These are phyloP conservation scores for Fusarium sp. DNA, from an alignment of 2,329 filamentous ascomycete genomes.

Conservation along the genomic window DNA sequence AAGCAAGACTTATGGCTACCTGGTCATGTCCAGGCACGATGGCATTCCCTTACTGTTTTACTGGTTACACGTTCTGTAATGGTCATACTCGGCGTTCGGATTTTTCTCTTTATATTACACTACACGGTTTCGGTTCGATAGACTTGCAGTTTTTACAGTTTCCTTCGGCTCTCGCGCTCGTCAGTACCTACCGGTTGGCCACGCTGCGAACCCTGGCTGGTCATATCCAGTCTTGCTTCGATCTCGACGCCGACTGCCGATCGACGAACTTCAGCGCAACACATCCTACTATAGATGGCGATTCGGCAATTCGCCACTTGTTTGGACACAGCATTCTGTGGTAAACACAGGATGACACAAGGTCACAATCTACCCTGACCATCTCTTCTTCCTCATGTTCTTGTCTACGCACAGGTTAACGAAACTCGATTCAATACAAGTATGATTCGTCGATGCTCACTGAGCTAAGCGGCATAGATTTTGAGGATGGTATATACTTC, in stretches of 20 bases:
- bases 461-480: constrained; percentile 38
- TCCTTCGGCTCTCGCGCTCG: constrained; percentile 21
- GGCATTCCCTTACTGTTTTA: constrained; percentile 35
- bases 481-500: constrained; percentile 48
- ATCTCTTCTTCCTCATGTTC: constrained; percentile 23
- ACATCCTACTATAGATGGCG: constrained; percentile 26
- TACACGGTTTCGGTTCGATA: constrained; percentile 46
- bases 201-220: background rate
- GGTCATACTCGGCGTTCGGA: constrained; percentile 49
- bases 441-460: constrained; percentile 2
- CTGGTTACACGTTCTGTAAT: constrained; percentile 53
- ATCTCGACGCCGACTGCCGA: background rate
- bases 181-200: background rate
- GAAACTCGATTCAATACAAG: background rate
- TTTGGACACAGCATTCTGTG: constrained; percentile 33
- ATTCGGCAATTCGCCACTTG: constrained; percentile 21
- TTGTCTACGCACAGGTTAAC: constrained; percentile 3
- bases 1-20: background rate
- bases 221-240: background rate
- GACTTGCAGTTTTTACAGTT: constrained; percentile 42
- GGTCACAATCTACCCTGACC: constrained; percentile 11
- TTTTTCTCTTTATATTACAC: constrained; percentile 41
- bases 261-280: constrained; percentile 10
- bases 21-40: constrained; percentile 9
- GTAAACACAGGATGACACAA: constrained; percentile 17